Conservation (phyloP, 352 stramenopile genomes). For the Saprolegnia parasitica region DNA sequence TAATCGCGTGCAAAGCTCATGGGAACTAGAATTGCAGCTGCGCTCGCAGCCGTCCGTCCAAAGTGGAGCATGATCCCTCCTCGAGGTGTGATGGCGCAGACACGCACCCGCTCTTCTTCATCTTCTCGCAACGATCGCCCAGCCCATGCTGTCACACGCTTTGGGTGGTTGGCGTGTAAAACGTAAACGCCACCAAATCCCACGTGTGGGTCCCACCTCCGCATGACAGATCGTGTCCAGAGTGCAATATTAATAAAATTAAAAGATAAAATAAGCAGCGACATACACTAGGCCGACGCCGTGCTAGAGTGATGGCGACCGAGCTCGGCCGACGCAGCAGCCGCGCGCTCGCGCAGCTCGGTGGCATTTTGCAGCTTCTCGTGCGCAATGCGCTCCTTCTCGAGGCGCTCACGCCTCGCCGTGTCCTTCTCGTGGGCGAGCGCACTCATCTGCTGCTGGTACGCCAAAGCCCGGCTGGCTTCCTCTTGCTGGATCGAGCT, state of each 20-base stretch:
- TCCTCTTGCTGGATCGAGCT: conserved; percentile 58
- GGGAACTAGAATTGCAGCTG: too few species aligned
- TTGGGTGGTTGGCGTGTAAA: background rate
- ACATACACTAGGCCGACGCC: background rate
- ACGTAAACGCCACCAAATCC: background rate
- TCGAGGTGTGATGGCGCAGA: too few species aligned
- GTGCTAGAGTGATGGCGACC: background rate
- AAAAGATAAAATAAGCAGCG: background rate
- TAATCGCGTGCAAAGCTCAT: too few species aligned
- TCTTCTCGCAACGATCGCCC: too few species aligned
- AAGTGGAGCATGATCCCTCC: too few species aligned
- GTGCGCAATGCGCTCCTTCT: background rate
- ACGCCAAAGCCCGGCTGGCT: conserved; percentile 39
- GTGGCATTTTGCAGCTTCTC: conserved; percentile 5
- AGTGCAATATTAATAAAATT: background rate
- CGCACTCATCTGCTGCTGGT: conserved; percentile 41
- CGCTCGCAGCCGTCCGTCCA: too few species aligned
- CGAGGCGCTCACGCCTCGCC: conserved; percentile 28
- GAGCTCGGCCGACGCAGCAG: background rate
- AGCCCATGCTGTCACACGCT: background rate
- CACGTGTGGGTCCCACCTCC: background rate
- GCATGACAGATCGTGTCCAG: background rate
- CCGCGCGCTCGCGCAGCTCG: conserved; percentile 2
- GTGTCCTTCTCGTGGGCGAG: conserved; percentile 48
- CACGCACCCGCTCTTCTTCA: too few species aligned